These are phyloP conservation scores for Westerdykella aurantiaca DNA, from an alignment of 2,329 filamentous ascomycete species.

Conservation along the genomic window DNA sequence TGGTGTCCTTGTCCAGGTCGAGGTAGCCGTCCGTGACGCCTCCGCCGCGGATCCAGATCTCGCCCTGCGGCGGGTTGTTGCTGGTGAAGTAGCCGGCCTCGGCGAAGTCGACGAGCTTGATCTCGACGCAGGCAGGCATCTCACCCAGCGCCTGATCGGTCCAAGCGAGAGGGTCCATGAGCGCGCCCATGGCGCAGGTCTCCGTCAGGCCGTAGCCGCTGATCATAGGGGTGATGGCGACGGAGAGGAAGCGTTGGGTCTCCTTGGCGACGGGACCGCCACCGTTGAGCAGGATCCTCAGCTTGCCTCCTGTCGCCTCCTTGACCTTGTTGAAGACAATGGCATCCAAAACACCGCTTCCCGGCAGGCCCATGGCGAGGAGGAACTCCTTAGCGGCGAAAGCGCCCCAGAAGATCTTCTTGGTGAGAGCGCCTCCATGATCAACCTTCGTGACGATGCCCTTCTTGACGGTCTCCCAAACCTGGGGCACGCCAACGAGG, in stretches of 20 bases:
- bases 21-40: conserved; percentile 74
- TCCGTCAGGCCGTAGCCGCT: conserved; percentile 92
- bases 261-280: conserved; percentile 84
- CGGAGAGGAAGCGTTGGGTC: conserved; percentile 84
- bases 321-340: conserved; percentile 91
- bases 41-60: conserved; percentile 81
- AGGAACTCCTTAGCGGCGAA: conserved; percentile 57
- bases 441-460: conserved; percentile 79
- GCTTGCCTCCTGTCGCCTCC: conserved; percentile 77
- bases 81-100: conserved; percentile 81
- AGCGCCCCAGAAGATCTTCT: conserved; percentile 71
- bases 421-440: conserved; percentile 61
- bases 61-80: conserved; percentile 75
- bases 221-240: conserved; percentile 92
- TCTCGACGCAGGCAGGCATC: conserved; percentile 68
- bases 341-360: conserved; percentile 65
- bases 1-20: conserved; percentile 78
- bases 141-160: conserved; percentile 72
- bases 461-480: conserved; percentile 98
- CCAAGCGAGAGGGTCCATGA: conserved; percentile 81
- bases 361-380: conserved; percentile 56
- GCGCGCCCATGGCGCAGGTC: conserved; percentile 76
- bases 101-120: conserved; percentile 86
- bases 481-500: conserved; percentile 88
- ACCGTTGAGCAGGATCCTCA: conserved; percentile 90